These are phyloP conservation scores for Populus ilicifolia DNA, from an alignment of 345 rosid genomes.

Conservation along the genomic window DNA sequence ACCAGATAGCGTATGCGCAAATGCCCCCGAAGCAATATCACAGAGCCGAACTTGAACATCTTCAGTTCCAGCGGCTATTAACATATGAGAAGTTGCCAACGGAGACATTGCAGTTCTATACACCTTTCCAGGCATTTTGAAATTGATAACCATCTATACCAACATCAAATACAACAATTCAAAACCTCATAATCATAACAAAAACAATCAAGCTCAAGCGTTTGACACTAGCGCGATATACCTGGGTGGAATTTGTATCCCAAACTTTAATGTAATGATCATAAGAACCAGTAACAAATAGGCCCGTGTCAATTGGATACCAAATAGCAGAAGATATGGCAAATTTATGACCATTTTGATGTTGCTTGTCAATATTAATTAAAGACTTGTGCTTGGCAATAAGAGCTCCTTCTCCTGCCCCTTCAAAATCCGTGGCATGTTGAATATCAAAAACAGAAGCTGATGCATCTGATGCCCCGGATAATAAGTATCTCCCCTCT, in stretches of 20 bases:
- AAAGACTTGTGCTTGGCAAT: constrained; percentile 72
- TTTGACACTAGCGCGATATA: background rate
- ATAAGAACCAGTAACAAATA: constrained; percentile 79
- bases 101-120: constrained; percentile 88
- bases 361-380: constrained; percentile 72
- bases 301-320: constrained; percentile 95
- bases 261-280: constrained; percentile 82
- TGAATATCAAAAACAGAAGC: constrained; percentile 76
- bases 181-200: background rate
- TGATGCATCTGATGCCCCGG: constrained; percentile 86
- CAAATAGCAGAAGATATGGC: constrained; percentile 81
- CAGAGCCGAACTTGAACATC: constrained; percentile 96
- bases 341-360: constrained; percentile 63
- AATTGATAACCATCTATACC: constrained; percentile 66
- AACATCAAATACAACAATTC: constrained; percentile 5
- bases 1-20: constrained; percentile 87
- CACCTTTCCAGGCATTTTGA: constrained; percentile 95
- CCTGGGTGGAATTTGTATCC: constrained; percentile 92
- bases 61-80: constrained; percentile 91
- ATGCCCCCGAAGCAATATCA: constrained; percentile 89
- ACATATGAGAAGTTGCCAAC: constrained; percentile 76
- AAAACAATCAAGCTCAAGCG: background rate
- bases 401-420: constrained; percentile 37
- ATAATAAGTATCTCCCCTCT: constrained; percentile 76
- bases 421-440: constrained; percentile 55